Evolutionary conservation across 257 asterid genomes (phyloP), one percentile per base, ranked within the genome.

Genomic region (Verbascum thapsus): DNA sequence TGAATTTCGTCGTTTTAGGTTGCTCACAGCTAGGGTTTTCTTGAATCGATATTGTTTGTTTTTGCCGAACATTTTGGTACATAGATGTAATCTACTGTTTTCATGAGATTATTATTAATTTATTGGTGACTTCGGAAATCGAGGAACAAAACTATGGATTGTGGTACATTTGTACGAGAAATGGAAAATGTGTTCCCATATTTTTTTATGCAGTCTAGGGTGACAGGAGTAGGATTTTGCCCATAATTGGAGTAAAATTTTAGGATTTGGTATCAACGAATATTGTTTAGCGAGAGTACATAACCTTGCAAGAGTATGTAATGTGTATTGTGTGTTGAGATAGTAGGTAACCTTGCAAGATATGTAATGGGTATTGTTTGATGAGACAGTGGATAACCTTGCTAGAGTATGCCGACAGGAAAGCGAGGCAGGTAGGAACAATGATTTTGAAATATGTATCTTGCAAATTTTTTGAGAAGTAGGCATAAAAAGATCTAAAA

Each of bases 1-100:
- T 44, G 17, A n/a, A 1, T 53, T 37, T 45, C 26, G 3, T 19
- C 12, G n/a, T 45, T 38, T 35, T 57, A 13, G 49, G 11, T 63
- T 40, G 68, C 11, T 48, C 68, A 42, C 41, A 22, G 61, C 59
- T 49, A 38, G 72, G 64, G 55, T 15, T 11, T 72, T 58, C 41
- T 40, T 53, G 42, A 30, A 44, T 64, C 17, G 30, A 32, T 53
- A 30, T 58, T 54, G 51, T 39, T 17, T 16, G 9, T 16, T 55
- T 49, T 43, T 32, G 26, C 51, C 51, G 45, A 10, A 7, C 13
- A 22, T 13, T 69, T 62, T 47, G n/a, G 10, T 35, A 37, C 17
- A 0, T 41, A 40, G 53, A 51, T 65, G 30, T 47, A 55, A 30
- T 50, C 48, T 19, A 13, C 74, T 26, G 8, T 39, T n/a, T 50